Evolutionary conservation across 2,329 filamentous ascomycete genomes (phyloP), one percentile per base, ranked within the genome.

Genomic region (Aspergillus pseudonomiae): DNA sequence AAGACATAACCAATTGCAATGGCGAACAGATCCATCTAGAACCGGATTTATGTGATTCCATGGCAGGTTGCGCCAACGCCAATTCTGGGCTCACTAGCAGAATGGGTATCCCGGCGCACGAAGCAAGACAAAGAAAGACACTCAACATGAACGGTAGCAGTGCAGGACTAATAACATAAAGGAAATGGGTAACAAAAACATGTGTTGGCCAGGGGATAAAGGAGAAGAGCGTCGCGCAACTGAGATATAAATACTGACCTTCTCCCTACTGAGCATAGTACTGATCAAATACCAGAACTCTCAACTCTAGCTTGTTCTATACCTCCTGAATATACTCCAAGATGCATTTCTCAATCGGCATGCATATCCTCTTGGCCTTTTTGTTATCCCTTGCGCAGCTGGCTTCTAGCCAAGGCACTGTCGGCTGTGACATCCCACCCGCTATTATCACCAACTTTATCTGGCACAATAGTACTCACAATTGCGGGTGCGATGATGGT

Each of bases 401-500:
- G 3, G 6, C 30, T 19, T 19, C 7, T 21, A 6, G 28, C 4
- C 50, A 53, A 53, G 9, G 10, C 9, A 21, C 50, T 3, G 30
- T 34, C 6, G 50, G 6, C 11, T 53, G 50, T n/a, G 7, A 19
- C 3, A 1, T 53, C 19, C 30, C n/a, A 7, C 50, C 50, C 7
- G 50, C 50, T 4, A 21, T 53, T 3, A 53, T 53, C 3, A 53
- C 30, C 19, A 34, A 53, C 5, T 53, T 53, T 26, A 21, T 7
- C 11, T 53, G 50, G 50, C 50, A 53, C 28, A 53, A 53, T 30
- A 53, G 50, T 19, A 53, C 50, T 21, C 30, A 34, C 50, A 53
- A 34, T 34, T 53, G 50, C 4, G 50, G 50, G 11, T 53, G 50
- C 1, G 50, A 53, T 21, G 50, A 53, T 26, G 50, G 50, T 34